Conservation (phyloP, 805 yeast species). For the Lipomyces sp. region DNA sequence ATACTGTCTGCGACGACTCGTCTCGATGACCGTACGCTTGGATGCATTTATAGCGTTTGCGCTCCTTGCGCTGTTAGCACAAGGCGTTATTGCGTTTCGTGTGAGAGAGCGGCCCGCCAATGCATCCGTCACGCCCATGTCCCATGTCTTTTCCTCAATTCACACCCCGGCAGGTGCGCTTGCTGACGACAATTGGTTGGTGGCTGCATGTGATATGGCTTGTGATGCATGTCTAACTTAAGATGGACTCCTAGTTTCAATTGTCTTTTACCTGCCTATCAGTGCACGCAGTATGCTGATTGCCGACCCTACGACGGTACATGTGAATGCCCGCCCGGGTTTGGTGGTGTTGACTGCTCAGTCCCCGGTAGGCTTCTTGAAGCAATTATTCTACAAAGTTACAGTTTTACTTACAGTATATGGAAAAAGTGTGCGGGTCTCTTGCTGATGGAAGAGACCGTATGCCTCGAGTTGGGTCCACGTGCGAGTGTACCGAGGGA, state of each 20-base stretch:
- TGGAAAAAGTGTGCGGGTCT: slow-evolving; percentile 63
- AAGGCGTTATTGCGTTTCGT: neutral
- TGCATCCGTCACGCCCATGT: neutral
- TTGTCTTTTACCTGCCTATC: slow-evolving; percentile 86
- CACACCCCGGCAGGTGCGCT: neutral
- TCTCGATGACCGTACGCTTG: too few species aligned
- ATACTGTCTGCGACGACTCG: too few species aligned
- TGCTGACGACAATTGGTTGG: slow-evolving; percentile 9
- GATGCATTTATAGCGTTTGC: too few species aligned
- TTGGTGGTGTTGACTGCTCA: slow-evolving; percentile 90
- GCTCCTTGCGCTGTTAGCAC: neutral
- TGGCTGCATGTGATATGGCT: neutral
- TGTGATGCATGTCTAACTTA: too few species aligned
- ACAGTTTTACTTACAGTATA: neutral
- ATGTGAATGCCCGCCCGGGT: slow-evolving; percentile 90
- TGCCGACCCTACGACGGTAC: slow-evolving; percentile 86
- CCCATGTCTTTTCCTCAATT: neutral
- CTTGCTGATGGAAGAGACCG: slow-evolving; percentile 62
- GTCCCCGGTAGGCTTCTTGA: slow-evolving; percentile 47
- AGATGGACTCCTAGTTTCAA: slow-evolving; percentile 56
- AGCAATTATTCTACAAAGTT: slow-evolving; percentile 29
- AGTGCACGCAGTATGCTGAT: slow-evolving; percentile 83
- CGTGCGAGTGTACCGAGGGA: slow-evolving; percentile 76
- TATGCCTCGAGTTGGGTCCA: slow-evolving; percentile 48
- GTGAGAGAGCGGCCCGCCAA: neutral